Evolutionary conservation across 306 rosid genomes (phyloP), one percentile per base, ranked within the genome.

Genomic region (Mimosa pudica): DNA sequence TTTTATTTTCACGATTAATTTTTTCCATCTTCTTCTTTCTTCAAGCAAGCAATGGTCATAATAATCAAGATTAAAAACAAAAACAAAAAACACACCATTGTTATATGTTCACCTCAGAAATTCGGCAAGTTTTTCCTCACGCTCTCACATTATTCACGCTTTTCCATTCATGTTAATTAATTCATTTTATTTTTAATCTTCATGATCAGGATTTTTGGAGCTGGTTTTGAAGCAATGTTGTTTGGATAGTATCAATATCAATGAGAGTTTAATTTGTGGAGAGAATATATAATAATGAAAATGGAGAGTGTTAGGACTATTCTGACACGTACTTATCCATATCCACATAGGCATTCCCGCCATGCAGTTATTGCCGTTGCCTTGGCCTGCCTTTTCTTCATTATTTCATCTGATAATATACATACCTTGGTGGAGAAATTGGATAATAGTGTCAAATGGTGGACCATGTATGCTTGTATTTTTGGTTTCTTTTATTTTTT

Each of bases 261-360:
- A 35, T 32, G 20, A 74, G 62, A 74, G 62, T 74, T 47, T 24
- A 74, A 75, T 44, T 57, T 70, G 58, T 24, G 30, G 30, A 24
- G 30, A 24, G 30, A 24, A 24, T 24, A 24, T 24, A 24, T 24
- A 24, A 24, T 24, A 24, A 81, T 93, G 32, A 95, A 83, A 85
- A 95, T 93, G 97, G 91, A 91, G 89, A 93, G 94, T 88, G 96
- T 95, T 84, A 87, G 99, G 74, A 95, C 94, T 44, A 93, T 93
- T 69, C 82, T 93, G 24, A 87, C 96, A 78, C 94, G 84, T 70
- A 88, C 93, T 35, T 95, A 91, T 71, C 99, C 98, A 30, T 95
- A 95, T 81, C 99, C 98, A 58, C 98, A 95, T 0, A 97, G 93
- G 79, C 99, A 95, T 87, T 95, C 99, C 68, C 99, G 98, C 45